A percentile compares a stretch with the other conserved stretches of the same genome.
Conservation (phyloP, 257 asterid species). For the Plantago ovata region DNA sequence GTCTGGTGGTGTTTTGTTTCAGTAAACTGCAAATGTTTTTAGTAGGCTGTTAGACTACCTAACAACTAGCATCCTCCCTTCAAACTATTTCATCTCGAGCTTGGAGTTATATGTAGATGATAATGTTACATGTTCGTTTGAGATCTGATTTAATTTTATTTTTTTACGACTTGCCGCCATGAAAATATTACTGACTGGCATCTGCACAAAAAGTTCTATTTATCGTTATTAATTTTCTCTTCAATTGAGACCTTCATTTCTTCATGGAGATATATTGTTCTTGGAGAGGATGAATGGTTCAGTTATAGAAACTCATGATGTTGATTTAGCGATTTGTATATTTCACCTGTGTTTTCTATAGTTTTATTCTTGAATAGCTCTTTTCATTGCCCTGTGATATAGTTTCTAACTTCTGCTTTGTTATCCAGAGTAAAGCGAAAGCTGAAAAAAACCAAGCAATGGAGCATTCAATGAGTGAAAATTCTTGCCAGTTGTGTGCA, state of each 20-base stretch:
- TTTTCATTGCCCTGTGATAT: slow-evolving; percentile 7
- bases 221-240: no score
- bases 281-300: no score
- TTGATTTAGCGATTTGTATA: no score
- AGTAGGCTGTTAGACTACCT: slow-evolving; percentile 8
- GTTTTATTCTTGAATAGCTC: no score
- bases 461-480: slow-evolving; percentile 88
- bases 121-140: not conserved
- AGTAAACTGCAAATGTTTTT: slow-evolving; percentile 7
- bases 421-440: slow-evolving; percentile 83
- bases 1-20: not conserved
- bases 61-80: not conserved
- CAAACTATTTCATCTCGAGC: no score
- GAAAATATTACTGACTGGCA: not conserved
- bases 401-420: slow-evolving; percentile 10
- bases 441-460: slow-evolving; percentile 91
- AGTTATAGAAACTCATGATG: no score
- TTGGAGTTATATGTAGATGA: not conserved
- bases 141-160: slow-evolving; percentile 10
- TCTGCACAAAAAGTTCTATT: not conserved
- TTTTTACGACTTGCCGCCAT: slow-evolving; percentile 1
- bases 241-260: not conserved
- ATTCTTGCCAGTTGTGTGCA: slow-evolving; percentile 98
- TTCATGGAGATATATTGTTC: not conserved
- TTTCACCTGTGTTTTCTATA: no score